Evolutionary conservation across 2,329 filamentous ascomycete species (phyloP), one percentile per base, ranked within the genome.

Genomic region (Talaromyces sp.): DNA sequence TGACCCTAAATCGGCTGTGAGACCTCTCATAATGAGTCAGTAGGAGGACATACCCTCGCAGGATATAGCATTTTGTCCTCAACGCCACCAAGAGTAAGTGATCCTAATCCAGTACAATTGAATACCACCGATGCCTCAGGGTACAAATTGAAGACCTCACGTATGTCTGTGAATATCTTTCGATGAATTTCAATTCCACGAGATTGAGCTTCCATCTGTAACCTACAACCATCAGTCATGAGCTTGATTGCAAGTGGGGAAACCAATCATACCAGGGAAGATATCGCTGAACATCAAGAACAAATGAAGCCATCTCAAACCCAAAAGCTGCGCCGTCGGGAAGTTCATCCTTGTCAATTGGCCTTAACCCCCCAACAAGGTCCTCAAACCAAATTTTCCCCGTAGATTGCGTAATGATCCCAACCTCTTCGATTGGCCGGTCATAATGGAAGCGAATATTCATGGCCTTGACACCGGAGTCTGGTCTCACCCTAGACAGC

Each of bases 221-320:
- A 43, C 58, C 58, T 59, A 56, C 29, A 55, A 32, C 24, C 21
- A 38, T 59, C 50, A 54, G 32, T 27, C 46, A 24, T 51, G 29
- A 58, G 46, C 56, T 52, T 58, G 43, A 46, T 38, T 57, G 11
- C 56, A 43, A 46, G 57, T 41, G 14, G 19, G 14, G 17, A 56
- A 55, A 51, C 52, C 21, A 59, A 38, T 55, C 29, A 51, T 59
- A 56, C 58, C 58, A 59, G 53, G 58, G 58, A 52, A 59, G 58
- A 56, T 59, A 59, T 55, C 58, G 52, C 43, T 59, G 58, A 59
- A 59, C 58, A 56, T 59, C 58, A 56, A 59, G 41, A 55, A 59
- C 58, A 56, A 59, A 59, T 51, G 58, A 27, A 54, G 58, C 53
- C 58, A 59, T 59, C 52, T 59, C 58, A 56, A 59, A 59, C 41